Evolutionary conservation across 179 eudicot species (phyloP), one percentile per base, ranked within the genome.

Genomic region (Patellifolia procumbens): DNA sequence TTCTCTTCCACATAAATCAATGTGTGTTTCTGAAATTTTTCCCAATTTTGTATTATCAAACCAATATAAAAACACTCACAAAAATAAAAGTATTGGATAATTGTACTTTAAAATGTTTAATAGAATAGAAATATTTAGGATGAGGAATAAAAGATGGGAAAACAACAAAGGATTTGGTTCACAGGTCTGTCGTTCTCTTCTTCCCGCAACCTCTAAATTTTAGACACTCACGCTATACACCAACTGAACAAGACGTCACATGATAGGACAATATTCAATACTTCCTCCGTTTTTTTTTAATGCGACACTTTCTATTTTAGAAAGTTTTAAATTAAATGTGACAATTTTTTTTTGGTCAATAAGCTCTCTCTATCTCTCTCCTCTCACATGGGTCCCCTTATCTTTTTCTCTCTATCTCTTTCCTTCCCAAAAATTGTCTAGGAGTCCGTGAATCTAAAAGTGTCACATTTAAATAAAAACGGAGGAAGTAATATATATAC

Each of bases 21-120:
- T 77, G 83, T 85, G 87, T 82, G 87, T 80, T 80, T 74, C 85
- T 70, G 26, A 78, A 77, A 64, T 79, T 76, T 74, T 68, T 39
- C 9, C 45, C 39, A 2, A 24, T 43, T n/a, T 75, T 48, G 37
- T 61, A 77, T 77, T 73, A 81, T 69, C 73, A 52, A 42, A 68
- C 56, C 32, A 34, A 69, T 31, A 52, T 42, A 77, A 45, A n/a
- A 68, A 42, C 3, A 17, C 43, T 22, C 13, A 31, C 5, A 35
- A 2, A 12, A 53, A 10, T 22, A 9, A 13, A 12, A 19, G 6
- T 5, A n/a, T n/a, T n/a, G 34, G 52, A 32, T 71, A 15, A 13
- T 35, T 51, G 17, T 19, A 2, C 0, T 0, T n/a, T 19, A 19
- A 16, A 35, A 9, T 16, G 11, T 29, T 2, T n/a, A n/a, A n/a